Conservation (phyloP, 129 eudicot species). For the Centella asiatica region DNA sequence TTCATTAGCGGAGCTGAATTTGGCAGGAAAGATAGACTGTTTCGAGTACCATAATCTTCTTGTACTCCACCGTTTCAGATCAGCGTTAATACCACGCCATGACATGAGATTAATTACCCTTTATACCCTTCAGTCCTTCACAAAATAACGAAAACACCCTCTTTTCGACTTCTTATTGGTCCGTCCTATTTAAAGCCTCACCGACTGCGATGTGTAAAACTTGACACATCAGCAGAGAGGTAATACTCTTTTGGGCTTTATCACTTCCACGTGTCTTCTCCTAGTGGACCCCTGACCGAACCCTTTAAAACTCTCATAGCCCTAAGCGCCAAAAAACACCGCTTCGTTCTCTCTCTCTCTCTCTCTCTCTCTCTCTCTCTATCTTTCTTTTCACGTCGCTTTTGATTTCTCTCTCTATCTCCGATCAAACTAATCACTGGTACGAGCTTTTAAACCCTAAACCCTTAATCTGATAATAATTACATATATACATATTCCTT, state of each 20-base stretch:
- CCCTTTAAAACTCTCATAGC: slow-evolving; percentile 51
- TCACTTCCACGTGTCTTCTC: slow-evolving; percentile 26
- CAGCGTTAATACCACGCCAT: no score
- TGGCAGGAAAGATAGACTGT: no score
- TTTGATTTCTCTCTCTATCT: background rate
- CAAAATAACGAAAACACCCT: background rate
- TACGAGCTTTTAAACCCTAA: slow-evolving; percentile 15
- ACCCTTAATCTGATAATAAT: slow-evolving; percentile 3
- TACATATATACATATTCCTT: background rate
- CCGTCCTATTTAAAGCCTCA: background rate
- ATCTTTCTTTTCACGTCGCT: slow-evolving; percentile 5
- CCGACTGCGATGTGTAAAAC: slow-evolving; percentile 6
- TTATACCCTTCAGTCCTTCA: background rate
- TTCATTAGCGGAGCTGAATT: no score
- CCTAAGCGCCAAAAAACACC: slow-evolving; percentile 55
- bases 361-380: slow-evolving; percentile 10
- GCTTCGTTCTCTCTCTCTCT: background rate
- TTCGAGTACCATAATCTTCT: no score
- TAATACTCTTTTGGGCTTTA: background rate
- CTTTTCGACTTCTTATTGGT: background rate
- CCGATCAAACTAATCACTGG: slow-evolving; percentile 36
- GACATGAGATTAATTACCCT: no score
- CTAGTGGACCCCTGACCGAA: slow-evolving; percentile 48
- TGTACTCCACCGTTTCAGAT: no score
- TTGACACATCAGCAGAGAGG: slow-evolving; percentile 31